Evolutionary conservation across 257 asterid genomes (phyloP), one percentile per base, ranked within the genome.

Genomic region (Sherardia arvensis): DNA sequence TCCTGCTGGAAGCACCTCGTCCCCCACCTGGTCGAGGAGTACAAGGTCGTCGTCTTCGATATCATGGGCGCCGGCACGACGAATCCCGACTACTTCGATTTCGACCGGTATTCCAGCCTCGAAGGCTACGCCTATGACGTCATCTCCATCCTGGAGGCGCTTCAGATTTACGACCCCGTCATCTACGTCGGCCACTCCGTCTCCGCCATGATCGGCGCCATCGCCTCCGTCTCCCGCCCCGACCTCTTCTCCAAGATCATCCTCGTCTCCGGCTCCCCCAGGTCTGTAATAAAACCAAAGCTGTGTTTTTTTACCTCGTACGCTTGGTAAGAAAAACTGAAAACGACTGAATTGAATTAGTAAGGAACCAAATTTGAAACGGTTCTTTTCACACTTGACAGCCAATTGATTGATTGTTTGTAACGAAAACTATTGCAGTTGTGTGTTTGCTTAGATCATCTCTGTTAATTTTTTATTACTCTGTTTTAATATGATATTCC

Each of bases 61-160:
- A 85, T 73, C 23, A 88, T 88, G 84, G 95, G 94, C 1, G 87
- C 92, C 6, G 96, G 96, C 51, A 78, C 95, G 1, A 83, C 94
- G 25, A 87, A 81, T 21, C 94, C 91, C 0, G 97, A 87, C 48
- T 90, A 83, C 79, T 90, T 90, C 61, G 97, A 90, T 65, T 90
- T 90, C 33, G 90, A 87, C 1, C 55, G 95, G 0, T 90, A 90
- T 7, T 71, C 95, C 4, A 70, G 78, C 1, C 85, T 85, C 7
- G 91, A 88, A 27, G 91, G 94, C 7, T 80, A 77, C 60, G 96
- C 89, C 17, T 72, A 77, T 66, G 96, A 88, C 57, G 69, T 88
- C 20, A 76, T 88, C 14, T 89, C 86, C 21, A 82, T 88, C 21
- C 28, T 84, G 23, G 90, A 84, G 51, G 94, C 82, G 64, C 78